Evolutionary conservation across 169 alveolate genomes (phyloP), one percentile per base, ranked within the genome.

Genomic region (Plasmodium falciparum): DNA sequence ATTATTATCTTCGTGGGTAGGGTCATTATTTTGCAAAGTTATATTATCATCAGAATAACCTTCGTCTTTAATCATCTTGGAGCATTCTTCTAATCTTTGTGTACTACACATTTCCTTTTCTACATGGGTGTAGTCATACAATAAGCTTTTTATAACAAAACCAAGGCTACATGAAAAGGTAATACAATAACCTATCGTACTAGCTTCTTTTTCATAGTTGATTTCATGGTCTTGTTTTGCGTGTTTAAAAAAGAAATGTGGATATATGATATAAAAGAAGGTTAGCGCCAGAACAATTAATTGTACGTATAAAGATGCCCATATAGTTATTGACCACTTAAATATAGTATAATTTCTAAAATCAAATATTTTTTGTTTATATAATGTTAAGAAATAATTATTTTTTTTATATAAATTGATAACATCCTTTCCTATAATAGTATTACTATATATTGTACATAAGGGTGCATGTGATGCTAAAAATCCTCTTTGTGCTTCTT

Each of bases 401-500:
- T 72, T 86, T 54, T 86, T 86, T 56, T 72, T 61, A 24, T 86
- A 93, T 17, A 93, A 62, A 59, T 93, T 50, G 5, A 93, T 93
- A 1, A 93, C 74, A 2, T 88, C 75, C 0, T 91, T 90, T 2
- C 95, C 95, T 59, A 88, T 20, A n/a, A 93, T 52, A 13, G 93
- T 90, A 45, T 93, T 93, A 11, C 93, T 90, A 50, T 88, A 93
- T 5, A 89, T 93, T 33, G 90, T 73, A 15, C 95, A 93, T 26
- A 93, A 33, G 2, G 95, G 95, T 6, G 95, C 67, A 43, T 74
- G 91, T 0, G 88, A 74, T 3, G 91, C 50, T 43, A 93, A 75
- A 49, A 73, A 92, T 17, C 94, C 92, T 74, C 95, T 66, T 43
- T 93, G 95, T 0, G 95, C 95, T 76, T 93, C 95, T 50, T 93